A percentile compares a stretch with the other conserved stretches of the same genome.
phyloP scores from a whole-genome alignment of 805 yeast species.

The Nakazawaea ishiwadae region DNA sequence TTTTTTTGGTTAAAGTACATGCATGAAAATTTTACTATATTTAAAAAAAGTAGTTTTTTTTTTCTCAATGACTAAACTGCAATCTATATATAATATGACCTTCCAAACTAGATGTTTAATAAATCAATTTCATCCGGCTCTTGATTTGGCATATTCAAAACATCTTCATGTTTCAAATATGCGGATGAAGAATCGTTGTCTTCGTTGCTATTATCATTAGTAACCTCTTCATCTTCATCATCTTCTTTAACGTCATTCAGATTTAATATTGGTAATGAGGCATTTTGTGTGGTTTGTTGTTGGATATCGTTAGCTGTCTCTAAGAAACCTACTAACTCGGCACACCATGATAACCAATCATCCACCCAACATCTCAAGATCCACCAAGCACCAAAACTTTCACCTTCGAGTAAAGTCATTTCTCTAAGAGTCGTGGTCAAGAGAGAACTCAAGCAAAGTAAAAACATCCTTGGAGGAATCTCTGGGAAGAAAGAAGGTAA shows the following conservation, averaged over 20 bases:
- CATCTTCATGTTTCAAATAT: neutral
- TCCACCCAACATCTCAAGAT: conserved; percentile 70
- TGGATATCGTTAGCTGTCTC: conserved; percentile 18
- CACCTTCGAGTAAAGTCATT: conserved; percentile 52
- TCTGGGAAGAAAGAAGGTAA: conserved; percentile 39
- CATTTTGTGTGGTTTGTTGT: neutral
- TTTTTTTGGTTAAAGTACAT: too few species aligned
- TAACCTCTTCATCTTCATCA: too few species aligned
- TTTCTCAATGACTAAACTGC: too few species aligned
- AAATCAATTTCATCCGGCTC: conserved; percentile 13
- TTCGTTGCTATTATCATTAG: too few species aligned
- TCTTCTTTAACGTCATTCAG: neutral
- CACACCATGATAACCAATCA: conserved; percentile 64
- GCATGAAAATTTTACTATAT: neutral
- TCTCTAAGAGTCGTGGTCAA: conserved; percentile 59
- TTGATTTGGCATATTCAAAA: conserved; percentile 8
- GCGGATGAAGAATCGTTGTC: neutral
- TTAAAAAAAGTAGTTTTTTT: neutral
- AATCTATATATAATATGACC: too few species aligned
- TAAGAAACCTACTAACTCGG: conserved; percentile 57
- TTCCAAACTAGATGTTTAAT: conserved; percentile 9
- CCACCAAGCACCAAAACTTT: conserved; percentile 74
- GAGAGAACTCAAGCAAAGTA: conserved; percentile 47
- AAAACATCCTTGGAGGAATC: conserved; percentile 51
- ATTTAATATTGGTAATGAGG: neutral